Conservation (phyloP, 2,329 filamentous ascomycete species). For the Penicillium decumbens region DNA sequence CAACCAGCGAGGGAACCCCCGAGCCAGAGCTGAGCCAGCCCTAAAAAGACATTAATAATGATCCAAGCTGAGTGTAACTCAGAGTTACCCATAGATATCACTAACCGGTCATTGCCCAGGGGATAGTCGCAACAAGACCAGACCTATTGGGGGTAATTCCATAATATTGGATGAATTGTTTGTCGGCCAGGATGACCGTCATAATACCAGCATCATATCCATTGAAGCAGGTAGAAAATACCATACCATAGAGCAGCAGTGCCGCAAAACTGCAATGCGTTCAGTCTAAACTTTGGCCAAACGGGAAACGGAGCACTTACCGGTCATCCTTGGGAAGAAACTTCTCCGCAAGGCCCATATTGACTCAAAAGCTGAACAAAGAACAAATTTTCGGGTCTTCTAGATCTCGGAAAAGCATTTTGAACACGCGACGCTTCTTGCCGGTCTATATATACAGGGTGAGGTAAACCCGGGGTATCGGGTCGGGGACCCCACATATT, state of each 20-base stretch:
- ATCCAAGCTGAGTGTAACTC: neutral
- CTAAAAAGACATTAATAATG: slow-evolving; percentile 12
- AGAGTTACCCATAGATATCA: neutral
- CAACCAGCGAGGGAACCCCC: slow-evolving; percentile 38
- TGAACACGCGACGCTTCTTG: neutral
- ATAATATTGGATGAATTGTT: slow-evolving; percentile 43
- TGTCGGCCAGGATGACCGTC: slow-evolving; percentile 44
- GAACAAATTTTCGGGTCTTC: neutral
- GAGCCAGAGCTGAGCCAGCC: slow-evolving; percentile 39
- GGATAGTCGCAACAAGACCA: slow-evolving; percentile 42
- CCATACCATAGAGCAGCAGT: slow-evolving; percentile 36
- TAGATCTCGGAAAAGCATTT: neutral
- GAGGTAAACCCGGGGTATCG: neutral
- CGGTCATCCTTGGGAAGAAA: slow-evolving; percentile 41
- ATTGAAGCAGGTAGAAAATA: slow-evolving; percentile 42
- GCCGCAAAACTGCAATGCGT: slow-evolving; percentile 24
- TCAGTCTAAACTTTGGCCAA: neutral
- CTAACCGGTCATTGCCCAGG: slow-evolving; percentile 41
- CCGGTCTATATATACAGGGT: slow-evolving; percentile 2
- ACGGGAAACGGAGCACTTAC: slow-evolving; percentile 11
- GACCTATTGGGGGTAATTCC: slow-evolving; percentile 31
- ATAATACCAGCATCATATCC: slow-evolving; percentile 44
- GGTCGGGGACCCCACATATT: neutral
- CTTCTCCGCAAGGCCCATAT: slow-evolving; percentile 24
- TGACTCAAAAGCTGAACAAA: neutral